Percentiles rank a stretch among this genome's conserved stretches.
phyloP scores from a whole-genome alignment of 306 rosid genomes.

The Casuarina equisetifolia region DNA sequence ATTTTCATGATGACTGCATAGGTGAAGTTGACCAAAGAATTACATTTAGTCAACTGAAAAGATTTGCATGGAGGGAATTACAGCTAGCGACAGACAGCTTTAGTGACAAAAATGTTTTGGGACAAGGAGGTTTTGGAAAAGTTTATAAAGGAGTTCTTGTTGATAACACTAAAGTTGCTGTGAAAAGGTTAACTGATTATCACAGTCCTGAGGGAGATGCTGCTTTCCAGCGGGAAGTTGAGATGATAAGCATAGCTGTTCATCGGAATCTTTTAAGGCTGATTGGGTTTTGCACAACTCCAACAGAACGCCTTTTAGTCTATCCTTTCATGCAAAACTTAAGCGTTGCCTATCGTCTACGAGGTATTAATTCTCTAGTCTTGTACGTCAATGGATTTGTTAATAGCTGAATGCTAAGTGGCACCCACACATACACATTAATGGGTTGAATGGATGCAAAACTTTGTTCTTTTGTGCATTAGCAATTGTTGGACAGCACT shows the following conservation, averaged over 20 bases:
- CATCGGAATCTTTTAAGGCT: constrained; percentile 83
- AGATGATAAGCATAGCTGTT: constrained; percentile 99
- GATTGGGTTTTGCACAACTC: constrained; percentile 93
- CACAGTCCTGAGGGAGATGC: constrained; percentile 97
- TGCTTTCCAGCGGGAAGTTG: constrained; percentile 97
- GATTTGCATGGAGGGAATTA: constrained; percentile 93
- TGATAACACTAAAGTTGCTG: constrained; percentile 90
- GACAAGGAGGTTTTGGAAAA: constrained; percentile 99
- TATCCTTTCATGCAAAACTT: constrained; percentile 98
- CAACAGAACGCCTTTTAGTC: constrained; percentile 89
- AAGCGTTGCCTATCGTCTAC: constrained; percentile 86
- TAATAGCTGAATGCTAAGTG: not conserved
- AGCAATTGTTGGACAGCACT: not conserved
- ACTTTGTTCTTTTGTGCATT: not conserved
- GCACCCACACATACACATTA: not conserved
- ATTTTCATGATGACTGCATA: constrained; percentile 27
- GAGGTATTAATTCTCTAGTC: constrained; percentile 50
- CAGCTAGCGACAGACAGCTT: constrained; percentile 91
- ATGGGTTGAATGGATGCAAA: not conserved
- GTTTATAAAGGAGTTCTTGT: constrained; percentile 93
- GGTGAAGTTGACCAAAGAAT: constrained; percentile 98
- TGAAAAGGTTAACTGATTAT: constrained; percentile 86
- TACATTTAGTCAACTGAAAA: constrained; percentile 86
- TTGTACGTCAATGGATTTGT: not conserved
- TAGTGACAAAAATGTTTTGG: constrained; percentile 86